phyloP scores from a whole-genome alignment of 2,329 filamentous ascomycete species.

The Diaporthe citri region DNA sequence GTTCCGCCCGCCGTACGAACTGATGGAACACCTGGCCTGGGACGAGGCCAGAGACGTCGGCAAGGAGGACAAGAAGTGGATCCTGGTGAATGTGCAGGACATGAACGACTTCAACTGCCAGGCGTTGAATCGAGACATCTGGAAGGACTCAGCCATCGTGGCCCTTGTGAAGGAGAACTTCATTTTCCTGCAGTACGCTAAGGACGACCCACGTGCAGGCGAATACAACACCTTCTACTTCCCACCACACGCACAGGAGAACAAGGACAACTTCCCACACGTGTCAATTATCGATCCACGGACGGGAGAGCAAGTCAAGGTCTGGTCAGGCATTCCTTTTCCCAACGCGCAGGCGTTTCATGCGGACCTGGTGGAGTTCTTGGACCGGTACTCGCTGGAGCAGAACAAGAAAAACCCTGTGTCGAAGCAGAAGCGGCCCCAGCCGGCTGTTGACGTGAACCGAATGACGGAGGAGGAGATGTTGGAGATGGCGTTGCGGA shows the following conservation, averaged over 20 bases:
- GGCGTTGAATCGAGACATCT: constrained; percentile 91
- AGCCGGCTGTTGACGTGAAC: constrained; percentile 77
- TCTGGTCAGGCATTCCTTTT: constrained; percentile 89
- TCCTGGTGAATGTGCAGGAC: constrained; percentile 96
- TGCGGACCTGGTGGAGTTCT: constrained; percentile 91
- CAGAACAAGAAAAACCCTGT: constrained; percentile 95
- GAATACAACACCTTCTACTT: constrained; percentile 96
- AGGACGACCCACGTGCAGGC: constrained; percentile 81
- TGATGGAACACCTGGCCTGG: constrained; percentile 86
- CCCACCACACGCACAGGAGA: constrained; percentile 75
- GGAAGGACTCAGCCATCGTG: constrained; percentile 86
- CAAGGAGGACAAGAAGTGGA: constrained; percentile 91
- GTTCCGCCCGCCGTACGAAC: constrained; percentile 90
- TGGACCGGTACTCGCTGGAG: constrained; percentile 95
- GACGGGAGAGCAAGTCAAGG: constrained; percentile 96
- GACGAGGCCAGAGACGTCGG: constrained; percentile 87
- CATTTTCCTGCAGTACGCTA: constrained; percentile 94
- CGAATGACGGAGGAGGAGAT: constrained; percentile 98
- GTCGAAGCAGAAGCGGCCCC: constrained; percentile 78
- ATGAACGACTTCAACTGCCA: constrained; percentile 95
- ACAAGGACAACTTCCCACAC: constrained; percentile 92
- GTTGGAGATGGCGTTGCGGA: constrained; percentile 92
- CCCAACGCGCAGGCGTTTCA: constrained; percentile 84
- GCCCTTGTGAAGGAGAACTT: constrained; percentile 92
- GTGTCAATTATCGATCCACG: constrained; percentile 95